Conservation (phyloP, 202 grass and related monocot genomes). For the Tripidium arundinaceum region DNA sequence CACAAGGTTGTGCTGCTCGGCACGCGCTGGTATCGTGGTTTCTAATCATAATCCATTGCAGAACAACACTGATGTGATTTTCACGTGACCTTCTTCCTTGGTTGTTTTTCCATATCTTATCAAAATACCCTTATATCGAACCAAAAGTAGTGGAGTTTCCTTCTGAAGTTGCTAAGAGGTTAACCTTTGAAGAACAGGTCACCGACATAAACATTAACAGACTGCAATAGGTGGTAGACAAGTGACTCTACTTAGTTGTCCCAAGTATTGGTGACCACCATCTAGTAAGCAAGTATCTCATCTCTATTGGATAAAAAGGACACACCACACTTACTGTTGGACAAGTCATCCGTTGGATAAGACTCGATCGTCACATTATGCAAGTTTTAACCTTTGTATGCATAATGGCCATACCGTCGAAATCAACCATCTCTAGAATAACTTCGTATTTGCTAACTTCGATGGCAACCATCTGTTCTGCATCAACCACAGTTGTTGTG, state of each 20-base stretch:
- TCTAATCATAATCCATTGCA: no score
- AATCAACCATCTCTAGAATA: constrained; percentile 85
- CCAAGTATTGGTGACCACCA: no score
- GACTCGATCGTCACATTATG: no score
- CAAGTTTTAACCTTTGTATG: no score
- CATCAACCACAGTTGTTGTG: constrained; percentile 77
- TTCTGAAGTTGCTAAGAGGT: constrained; percentile 83
- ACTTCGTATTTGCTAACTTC: constrained; percentile 75
- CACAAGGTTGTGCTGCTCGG: no score
- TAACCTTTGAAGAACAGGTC: constrained; percentile 97
- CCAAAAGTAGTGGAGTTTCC: constrained; percentile 53
- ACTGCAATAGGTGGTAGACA: constrained; percentile 78
- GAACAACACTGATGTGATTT: no score
- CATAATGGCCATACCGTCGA: constrained; percentile 93
- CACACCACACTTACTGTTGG: constrained; percentile 80
- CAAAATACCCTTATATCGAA: no score
- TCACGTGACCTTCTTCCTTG: no score
- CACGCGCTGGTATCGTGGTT: no score
- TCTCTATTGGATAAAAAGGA: constrained; percentile 76
- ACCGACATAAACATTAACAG: constrained; percentile 59
- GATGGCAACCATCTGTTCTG: constrained; percentile 94
- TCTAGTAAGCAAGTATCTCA: constrained; percentile 79
- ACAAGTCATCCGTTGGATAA: constrained; percentile 70
- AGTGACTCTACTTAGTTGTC: constrained; percentile 68
- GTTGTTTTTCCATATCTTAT: no score